phyloP scores from a whole-genome alignment of 2,329 filamentous ascomycete genomes.

The Aspergillus phoenicis region DNA sequence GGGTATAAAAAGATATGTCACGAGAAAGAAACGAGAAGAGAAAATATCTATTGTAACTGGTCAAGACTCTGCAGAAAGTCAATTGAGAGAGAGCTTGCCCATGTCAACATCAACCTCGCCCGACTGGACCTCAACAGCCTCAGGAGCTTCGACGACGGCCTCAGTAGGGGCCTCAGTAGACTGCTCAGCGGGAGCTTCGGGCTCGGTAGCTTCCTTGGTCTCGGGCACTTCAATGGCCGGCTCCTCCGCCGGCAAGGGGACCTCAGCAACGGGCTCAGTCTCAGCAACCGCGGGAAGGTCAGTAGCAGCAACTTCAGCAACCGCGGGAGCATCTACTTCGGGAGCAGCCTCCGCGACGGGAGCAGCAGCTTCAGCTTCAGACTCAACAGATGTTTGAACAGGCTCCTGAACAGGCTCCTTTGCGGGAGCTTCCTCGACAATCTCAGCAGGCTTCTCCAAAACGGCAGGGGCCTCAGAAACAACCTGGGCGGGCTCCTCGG shows the following conservation, averaged over 20 bases:
- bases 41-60: conserved; percentile 7
- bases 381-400: conserved; percentile 6
- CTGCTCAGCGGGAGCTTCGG: conserved; percentile 4
- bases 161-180: conserved; percentile 7
- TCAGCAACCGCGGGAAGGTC: conserved; percentile 6
- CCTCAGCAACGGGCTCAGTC: conserved; percentile 13
- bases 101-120: conserved; percentile 31
- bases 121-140: conserved; percentile 42
- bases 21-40: conserved; percentile 18
- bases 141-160: conserved; percentile 8
- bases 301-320: not conserved
- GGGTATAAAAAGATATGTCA: conserved; percentile 23
- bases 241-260: not conserved
- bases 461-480: conserved; percentile 8
- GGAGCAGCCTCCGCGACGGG: not conserved
- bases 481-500: conserved; percentile 10
- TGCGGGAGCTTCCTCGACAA: not conserved
- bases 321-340: not conserved
- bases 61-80: conserved; percentile 4
- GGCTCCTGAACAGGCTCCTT: conserved; percentile 6
- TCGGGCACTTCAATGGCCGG: not conserved
- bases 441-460: conserved; percentile 13
- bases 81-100: conserved; percentile 28
- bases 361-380: not conserved
- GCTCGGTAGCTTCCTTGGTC: too few relatives aligned